Evolutionary conservation across 2,329 filamentous ascomycete species (phyloP).

Genomic region (Fusarium fracticaudum): DNA sequence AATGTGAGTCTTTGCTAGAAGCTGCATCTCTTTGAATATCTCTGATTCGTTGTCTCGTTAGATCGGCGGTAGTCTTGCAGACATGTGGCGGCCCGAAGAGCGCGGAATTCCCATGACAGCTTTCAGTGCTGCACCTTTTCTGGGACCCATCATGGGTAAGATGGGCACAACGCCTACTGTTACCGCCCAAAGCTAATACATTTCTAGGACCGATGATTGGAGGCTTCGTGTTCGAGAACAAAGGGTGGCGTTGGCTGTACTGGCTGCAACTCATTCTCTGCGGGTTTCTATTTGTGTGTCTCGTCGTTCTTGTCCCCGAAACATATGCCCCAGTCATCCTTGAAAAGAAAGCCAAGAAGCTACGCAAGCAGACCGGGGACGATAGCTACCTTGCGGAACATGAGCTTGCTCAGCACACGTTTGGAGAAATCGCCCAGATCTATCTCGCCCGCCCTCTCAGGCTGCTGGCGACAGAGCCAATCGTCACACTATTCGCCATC

Average conservation of each 20-base stretch:
- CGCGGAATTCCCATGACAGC: background rate
- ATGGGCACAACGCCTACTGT: no score
- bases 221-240: background rate
- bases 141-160: background rate
- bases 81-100: background rate
- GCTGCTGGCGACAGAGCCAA: background rate
- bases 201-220: background rate
- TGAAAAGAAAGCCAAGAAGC: background rate
- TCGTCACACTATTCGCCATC: background rate
- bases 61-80: background rate
- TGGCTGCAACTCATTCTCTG: background rate
- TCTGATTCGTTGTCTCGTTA: background rate
- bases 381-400: background rate
- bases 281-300: background rate
- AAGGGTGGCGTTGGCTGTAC: background rate
- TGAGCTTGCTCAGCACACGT: background rate
- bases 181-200: background rate
- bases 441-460: background rate
- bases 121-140: background rate
- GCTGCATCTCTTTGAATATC: background rate
- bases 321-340: background rate
- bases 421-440: background rate
- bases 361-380: background rate
- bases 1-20: background rate
- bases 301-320: background rate